Conservation (phyloP, 768 basidiomycete genomes). For the Astraeus odoratus region DNA sequence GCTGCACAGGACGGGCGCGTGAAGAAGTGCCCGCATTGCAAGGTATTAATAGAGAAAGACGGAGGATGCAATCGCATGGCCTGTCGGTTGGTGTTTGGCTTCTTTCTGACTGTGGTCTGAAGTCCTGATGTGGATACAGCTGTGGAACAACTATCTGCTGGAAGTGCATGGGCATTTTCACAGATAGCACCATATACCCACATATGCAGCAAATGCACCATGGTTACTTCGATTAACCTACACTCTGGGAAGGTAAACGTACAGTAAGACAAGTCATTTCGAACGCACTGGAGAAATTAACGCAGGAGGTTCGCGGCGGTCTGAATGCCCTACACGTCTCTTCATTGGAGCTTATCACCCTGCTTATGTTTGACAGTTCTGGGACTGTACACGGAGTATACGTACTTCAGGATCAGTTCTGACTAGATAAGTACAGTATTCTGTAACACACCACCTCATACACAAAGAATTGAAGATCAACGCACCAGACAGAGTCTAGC, state of each 20-base stretch:
- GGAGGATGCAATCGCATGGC: conserved; percentile 80
- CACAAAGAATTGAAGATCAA: too few species aligned
- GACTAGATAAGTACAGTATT: too few species aligned
- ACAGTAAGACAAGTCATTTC: too few species aligned
- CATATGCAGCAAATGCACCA: neutral
- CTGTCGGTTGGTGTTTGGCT: conserved; percentile 32
- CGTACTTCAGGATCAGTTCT: too few species aligned
- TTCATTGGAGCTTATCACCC: too few species aligned
- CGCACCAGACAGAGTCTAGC: too few species aligned
- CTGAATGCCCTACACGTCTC: too few species aligned
- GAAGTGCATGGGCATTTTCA: neutral
- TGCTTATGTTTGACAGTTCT: too few species aligned
- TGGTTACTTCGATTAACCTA: neutral
- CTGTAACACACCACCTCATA: too few species aligned
- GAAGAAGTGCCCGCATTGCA: conserved; percentile 68
- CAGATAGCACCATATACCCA: neutral
- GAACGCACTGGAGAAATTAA: neutral
- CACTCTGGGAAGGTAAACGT: too few species aligned
- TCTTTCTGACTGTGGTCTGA: neutral
- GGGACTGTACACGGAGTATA: too few species aligned
- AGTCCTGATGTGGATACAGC: neutral
- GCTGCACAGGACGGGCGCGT: conserved; percentile 45
- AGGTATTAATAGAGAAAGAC: conserved; percentile 56
- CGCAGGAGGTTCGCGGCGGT: too few species aligned
- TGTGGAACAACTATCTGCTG: neutral